Evolutionary conservation across 2,329 filamentous ascomycete species (phyloP), one percentile per base, ranked within the genome.

Genomic region (Exophiala bonariae): DNA sequence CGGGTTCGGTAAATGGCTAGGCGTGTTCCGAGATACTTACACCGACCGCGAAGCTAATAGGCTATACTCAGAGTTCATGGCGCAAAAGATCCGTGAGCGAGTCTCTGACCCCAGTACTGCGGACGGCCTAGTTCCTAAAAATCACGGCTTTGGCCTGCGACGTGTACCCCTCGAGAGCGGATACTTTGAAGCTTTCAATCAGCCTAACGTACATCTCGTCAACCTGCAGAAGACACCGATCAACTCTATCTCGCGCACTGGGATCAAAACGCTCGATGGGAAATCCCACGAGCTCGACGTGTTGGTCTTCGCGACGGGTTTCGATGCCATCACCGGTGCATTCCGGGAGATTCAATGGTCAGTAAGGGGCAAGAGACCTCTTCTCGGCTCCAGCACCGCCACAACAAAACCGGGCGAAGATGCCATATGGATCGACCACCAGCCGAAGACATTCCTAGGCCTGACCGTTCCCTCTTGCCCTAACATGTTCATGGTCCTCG

Each of bases 131-230:
- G 79, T 78, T 0, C 81, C 80, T 0, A 54, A 67, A 5, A 61
- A 76, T 33, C 75, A 81, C 54, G 74, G 68, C n/a, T 80, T 81
- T 55, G 80, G 76, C 9, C 65, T 70, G 28, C 82, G 79, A 63
- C 69, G 78, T 0, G 64, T 65, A 3, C 69, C 62, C 1, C 64
- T 78, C 0, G 77, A 80, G 57, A 63, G 72, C 33, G 63, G 70
- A 44, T 79, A 76, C 54, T 80, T 71, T 53, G 77, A 80, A 48
- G 63, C 67, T 3, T 70, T 74, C 49, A 71, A 78, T 55, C 59
- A 62, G 22, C 57, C 65, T 0, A 72, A 77, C 38, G 72, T 80
- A 1, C 57, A 71, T 8, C 52, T 80, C 1, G 63, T 79, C 0
- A 64, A 72, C 35, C 47, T 76, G 6, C 71, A 69, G 7, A 58